A percentile compares a stretch with the other conserved stretches of the same genome.
Evolutionary conservation across 2,329 filamentous ascomycete genomes (phyloP).

Genomic region (Cladosporium sp.): DNA sequence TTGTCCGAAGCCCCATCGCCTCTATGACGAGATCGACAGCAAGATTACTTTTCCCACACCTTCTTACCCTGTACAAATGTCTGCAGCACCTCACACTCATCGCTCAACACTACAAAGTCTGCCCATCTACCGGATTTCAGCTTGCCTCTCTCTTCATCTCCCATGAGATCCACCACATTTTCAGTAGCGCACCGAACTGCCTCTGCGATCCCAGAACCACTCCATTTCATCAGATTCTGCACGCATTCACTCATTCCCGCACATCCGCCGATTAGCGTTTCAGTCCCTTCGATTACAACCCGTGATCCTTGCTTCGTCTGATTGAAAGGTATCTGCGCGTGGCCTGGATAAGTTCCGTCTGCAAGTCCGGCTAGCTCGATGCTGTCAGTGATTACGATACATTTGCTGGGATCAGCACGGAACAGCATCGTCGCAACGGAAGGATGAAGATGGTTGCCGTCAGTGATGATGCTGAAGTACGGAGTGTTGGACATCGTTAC

Average conservation of each 20-base stretch:
- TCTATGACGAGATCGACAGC: no score
- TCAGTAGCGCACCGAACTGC: conserved; percentile 49
- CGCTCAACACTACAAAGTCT: conserved; percentile 47
- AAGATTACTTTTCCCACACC: conserved; percentile 37
- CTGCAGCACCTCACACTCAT: conserved; percentile 44
- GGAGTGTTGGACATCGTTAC: conserved; percentile 30
- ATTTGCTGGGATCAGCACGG: conserved; percentile 42
- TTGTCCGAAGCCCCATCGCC: no score
- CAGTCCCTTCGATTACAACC: conserved; percentile 50
- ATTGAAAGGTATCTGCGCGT: conserved; percentile 48
- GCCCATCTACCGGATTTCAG: conserved; percentile 44
- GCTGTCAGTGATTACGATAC: conserved; percentile 51
- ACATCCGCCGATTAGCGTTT: conserved; percentile 53
- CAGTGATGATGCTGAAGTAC: conserved; percentile 52
- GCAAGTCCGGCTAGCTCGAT: conserved; percentile 52
- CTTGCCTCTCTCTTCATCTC: conserved; percentile 40
- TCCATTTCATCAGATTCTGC: conserved; percentile 45
- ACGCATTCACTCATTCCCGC: conserved; percentile 50
- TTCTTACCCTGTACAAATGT: conserved; percentile 47
- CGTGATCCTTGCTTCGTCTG: conserved; percentile 48
- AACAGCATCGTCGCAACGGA: conserved; percentile 47
- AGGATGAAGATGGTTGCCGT: conserved; percentile 53
- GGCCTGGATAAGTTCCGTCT: conserved; percentile 47
- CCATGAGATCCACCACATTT: conserved; percentile 50
- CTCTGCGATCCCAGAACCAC: conserved; percentile 44